phyloP scores from a whole-genome alignment of 257 asterid genomes.

The Rauvolfia tetraphylla region DNA sequence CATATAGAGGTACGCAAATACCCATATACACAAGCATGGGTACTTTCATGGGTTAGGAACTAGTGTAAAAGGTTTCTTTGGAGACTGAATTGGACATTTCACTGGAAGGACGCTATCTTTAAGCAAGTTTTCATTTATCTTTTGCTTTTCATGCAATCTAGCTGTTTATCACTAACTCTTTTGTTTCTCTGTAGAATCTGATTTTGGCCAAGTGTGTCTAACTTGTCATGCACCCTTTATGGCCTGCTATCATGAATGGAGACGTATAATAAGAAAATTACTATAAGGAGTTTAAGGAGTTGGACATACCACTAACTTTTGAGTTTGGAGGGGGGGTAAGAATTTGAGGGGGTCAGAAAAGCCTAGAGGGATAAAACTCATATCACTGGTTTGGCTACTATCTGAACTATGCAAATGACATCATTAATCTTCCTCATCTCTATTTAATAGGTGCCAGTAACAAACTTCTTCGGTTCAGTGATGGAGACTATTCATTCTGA shows the following conservation, averaged over 20 bases:
- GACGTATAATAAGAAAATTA: not conserved
- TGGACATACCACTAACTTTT: not conserved
- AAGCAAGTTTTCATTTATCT: not conserved
- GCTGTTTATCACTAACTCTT: not conserved
- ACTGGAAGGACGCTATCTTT: not conserved
- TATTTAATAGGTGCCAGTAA: conserved; percentile 69
- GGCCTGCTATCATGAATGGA: not conserved
- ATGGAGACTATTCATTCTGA: conserved; percentile 91
- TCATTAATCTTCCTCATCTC: conserved; percentile 11
- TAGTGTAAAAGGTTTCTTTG: not conserved
- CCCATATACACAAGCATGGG: not conserved
- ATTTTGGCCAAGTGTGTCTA: not conserved
- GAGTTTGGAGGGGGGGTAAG: not conserved
- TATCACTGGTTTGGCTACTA: not conserved
- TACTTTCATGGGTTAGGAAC: not conserved
- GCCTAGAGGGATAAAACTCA: not conserved
- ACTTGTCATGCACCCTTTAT: not conserved
- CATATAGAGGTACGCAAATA: not conserved
- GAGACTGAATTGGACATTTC: not conserved
- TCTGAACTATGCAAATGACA: not conserved
- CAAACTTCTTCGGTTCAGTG: conserved; percentile 95
- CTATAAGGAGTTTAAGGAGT: not conserved
- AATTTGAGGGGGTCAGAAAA: not conserved
- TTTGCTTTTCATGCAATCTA: not conserved
- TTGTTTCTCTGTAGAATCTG: not conserved